Evolutionary conservation across 2,329 filamentous ascomycete genomes (phyloP).

Genomic region (Rasamsonia emersonii): DNA sequence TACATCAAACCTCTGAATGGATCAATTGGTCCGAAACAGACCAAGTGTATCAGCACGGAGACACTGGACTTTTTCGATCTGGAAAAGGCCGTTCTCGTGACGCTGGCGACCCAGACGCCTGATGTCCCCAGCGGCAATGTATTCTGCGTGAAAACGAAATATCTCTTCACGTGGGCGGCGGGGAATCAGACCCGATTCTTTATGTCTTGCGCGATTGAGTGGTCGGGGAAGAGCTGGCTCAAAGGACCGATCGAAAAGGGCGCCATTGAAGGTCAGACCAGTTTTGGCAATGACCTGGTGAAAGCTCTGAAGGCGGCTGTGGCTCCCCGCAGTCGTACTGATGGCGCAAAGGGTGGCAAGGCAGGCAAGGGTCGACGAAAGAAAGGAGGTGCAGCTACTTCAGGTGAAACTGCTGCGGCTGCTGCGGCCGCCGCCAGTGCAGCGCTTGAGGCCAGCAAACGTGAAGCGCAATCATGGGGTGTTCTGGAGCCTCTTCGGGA

Average conservation of each 20-base stretch:
- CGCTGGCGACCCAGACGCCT: conserved; percentile 75
- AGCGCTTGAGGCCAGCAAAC: conserved; percentile 28
- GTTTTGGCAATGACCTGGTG: conserved; percentile 74
- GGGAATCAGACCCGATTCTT: conserved; percentile 77
- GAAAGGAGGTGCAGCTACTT: conserved; percentile 41
- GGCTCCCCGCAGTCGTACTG: conserved; percentile 52
- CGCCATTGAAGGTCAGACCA: conserved; percentile 77
- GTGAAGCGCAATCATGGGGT: conserved; percentile 58
- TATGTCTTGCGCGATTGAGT: conserved; percentile 86
- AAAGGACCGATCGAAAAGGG: conserved; percentile 98
- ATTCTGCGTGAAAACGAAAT: conserved; percentile 86
- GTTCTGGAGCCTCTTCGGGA: conserved; percentile 67
- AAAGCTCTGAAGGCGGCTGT: conserved; percentile 66
- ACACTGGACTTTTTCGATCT: conserved; percentile 76
- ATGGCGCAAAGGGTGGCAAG: conserved; percentile 42
- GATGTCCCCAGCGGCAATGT: conserved; percentile 92
- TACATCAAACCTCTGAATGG: conserved; percentile 88
- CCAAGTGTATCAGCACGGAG: conserved; percentile 85
- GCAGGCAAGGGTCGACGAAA: conserved; percentile 51
- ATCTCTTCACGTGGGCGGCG: conserved; percentile 87
- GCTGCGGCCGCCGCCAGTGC: conserved; percentile 37
- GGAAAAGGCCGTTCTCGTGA: conserved; percentile 78
- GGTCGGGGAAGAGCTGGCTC: conserved; percentile 96
- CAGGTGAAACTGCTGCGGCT: conserved; percentile 26
- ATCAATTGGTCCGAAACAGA: conserved; percentile 83